These are phyloP conservation scores for Pseudogymnoascus sp. DNA, from an alignment of 2,329 filamentous ascomycete species.

Conservation along the genomic window DNA sequence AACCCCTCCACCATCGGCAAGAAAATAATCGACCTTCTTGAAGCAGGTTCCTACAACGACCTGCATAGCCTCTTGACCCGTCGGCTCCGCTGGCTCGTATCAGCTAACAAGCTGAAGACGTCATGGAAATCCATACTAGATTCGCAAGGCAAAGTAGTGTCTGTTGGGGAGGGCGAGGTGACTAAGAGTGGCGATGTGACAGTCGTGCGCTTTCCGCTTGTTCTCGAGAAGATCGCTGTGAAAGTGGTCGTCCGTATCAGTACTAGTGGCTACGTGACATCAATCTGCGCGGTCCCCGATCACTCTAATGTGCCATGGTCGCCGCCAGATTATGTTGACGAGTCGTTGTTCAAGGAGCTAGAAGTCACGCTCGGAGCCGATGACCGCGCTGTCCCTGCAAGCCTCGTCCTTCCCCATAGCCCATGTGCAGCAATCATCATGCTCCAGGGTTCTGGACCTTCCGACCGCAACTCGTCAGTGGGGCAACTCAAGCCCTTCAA, in stretches of 20 bases:
- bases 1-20: neutral
- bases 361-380: neutral
- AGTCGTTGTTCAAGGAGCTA: neutral
- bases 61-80: neutral
- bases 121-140: neutral
- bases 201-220: neutral
- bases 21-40: neutral
- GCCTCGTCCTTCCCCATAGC: neutral
- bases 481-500: neutral
- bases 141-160: neutral
- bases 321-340: neutral
- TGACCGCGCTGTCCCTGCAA: neutral
- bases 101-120: neutral
- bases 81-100: neutral
- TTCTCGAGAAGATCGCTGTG: neutral
- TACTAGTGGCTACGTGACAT: neutral
- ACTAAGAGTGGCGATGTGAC: neutral
- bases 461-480: neutral
- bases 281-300: neutral
- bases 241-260: neutral
- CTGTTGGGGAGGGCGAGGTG: neutral
- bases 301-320: neutral
- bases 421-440: neutral
- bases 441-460: neutral
- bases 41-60: neutral